Evolutionary conservation across 108 stramenopile genomes (phyloP).

Genomic region (Tribonema minus): DNA sequence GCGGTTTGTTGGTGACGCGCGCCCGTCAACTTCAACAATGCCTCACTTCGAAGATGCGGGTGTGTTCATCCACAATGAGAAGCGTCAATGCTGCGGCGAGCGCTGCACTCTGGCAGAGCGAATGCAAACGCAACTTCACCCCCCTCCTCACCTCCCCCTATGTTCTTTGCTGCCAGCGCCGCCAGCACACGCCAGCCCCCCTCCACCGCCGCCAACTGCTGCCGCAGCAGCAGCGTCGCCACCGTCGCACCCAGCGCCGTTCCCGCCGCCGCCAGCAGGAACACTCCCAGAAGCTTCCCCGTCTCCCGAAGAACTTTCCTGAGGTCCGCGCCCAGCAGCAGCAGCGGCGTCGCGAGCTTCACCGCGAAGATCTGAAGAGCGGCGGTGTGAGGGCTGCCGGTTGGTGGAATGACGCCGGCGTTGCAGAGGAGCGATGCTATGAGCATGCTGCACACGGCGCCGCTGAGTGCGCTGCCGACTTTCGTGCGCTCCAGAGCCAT

Average conservation of each 20-base stretch:
- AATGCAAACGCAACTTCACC: too few species aligned
- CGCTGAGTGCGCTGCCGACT: slow-evolving; percentile 1
- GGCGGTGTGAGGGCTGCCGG: not conserved
- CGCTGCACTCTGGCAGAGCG: not conserved
- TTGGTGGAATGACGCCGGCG: slow-evolving; percentile 2
- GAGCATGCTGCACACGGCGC: slow-evolving; percentile 24
- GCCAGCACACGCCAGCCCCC: not conserved
- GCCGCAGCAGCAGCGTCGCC: not conserved
- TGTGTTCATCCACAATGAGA: too few species aligned
- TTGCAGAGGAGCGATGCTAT: slow-evolving; percentile 5
- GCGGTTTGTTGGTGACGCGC: too few species aligned
- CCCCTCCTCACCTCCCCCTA: slow-evolving; percentile 6
- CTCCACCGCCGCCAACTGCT: not conserved
- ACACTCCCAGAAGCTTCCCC: slow-evolving; percentile 1
- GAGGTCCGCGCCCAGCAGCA: slow-evolving; percentile 10
- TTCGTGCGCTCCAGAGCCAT: not conserved
- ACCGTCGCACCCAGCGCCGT: slow-evolving; percentile 6
- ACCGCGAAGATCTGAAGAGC: slow-evolving; percentile 18
- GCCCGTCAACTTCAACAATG: too few species aligned
- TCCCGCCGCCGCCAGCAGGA: not conserved
- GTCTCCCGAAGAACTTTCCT: not conserved
- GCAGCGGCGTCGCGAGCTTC: slow-evolving; percentile 27
- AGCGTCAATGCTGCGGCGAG: not conserved
- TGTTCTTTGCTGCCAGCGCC: slow-evolving; percentile 25
- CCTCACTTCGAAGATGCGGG: too few species aligned